phyloP scores from a whole-genome alignment of 2,329 filamentous ascomycete genomes.

The Aspergillus chevalieri region DNA sequence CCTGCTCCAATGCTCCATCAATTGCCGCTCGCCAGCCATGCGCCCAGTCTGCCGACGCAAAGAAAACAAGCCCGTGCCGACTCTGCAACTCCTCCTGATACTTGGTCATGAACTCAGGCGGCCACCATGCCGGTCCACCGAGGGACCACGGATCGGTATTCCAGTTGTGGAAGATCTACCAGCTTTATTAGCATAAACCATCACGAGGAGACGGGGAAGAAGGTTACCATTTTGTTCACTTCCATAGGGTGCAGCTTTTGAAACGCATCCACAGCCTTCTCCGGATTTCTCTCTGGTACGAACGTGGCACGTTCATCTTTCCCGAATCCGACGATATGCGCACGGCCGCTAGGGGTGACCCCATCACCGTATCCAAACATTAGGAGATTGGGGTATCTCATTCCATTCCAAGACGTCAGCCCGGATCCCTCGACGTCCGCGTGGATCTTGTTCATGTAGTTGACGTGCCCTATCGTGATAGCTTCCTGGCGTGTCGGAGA shows the following conservation, averaged over 20 bases:
- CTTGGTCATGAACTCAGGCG: slow-evolving; percentile 28
- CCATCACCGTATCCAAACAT: slow-evolving; percentile 44
- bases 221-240: slow-evolving; percentile 7
- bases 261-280: slow-evolving; percentile 25
- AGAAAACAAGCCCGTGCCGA: slow-evolving; percentile 3
- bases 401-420: slow-evolving; percentile 40
- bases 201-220: background rate
- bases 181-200: background rate
- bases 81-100: slow-evolving; percentile 1
- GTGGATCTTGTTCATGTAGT: slow-evolving; percentile 44
- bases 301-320: slow-evolving; percentile 36
- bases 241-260: slow-evolving; percentile 23
- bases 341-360: slow-evolving; percentile 40
- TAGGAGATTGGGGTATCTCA: slow-evolving; percentile 42
- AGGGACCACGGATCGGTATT: slow-evolving; percentile 43
- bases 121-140: slow-evolving; percentile 40
- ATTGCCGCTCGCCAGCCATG: slow-evolving; percentile 3
- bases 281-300: slow-evolving; percentile 40
- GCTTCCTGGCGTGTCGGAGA: slow-evolving; percentile 12
- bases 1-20: slow-evolving; percentile 5
- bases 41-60: slow-evolving; percentile 6
- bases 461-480: slow-evolving; percentile 36
- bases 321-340: slow-evolving; percentile 45
- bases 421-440: slow-evolving; percentile 38
- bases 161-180: slow-evolving; percentile 45